phyloP scores from a whole-genome alignment of 1,284 basidiomycete species.

The Gomphus sp. region DNA sequence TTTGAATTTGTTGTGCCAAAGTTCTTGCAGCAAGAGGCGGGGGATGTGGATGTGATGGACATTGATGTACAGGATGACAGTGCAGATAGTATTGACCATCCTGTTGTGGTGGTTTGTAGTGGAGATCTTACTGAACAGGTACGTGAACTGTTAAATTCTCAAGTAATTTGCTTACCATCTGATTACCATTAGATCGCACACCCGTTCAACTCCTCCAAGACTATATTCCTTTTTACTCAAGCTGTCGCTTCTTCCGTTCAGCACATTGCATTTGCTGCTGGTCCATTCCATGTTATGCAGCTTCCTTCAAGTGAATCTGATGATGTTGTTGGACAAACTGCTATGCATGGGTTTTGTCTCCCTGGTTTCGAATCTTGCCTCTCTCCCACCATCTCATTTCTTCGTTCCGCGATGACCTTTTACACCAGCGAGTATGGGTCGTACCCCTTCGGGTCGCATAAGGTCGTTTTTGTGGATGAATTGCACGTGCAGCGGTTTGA shows the following conservation, averaged over 20 bases:
- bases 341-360: conserved; percentile 90
- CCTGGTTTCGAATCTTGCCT: conserved; percentile 69
- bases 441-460: conserved; percentile 94
- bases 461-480: conserved; percentile 93
- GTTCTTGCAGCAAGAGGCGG: conserved; percentile 55
- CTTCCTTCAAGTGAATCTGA: conserved; percentile 46
- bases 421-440: conserved; percentile 91
- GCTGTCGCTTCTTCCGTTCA: conserved; percentile 86
- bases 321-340: conserved; percentile 54
- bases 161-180: not conserved
- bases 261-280: conserved; percentile 93
- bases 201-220: conserved; percentile 89
- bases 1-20: conserved; percentile 93
- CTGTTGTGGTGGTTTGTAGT: conserved; percentile 85
- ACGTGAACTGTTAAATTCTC: conserved; percentile 17
- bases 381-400: conserved; percentile 60
- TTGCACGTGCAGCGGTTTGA: conserved; percentile 74
- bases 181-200: conserved; percentile 64
- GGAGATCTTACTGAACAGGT: conserved; percentile 93
- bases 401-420: conserved; percentile 87
- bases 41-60: conserved; percentile 28
- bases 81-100: conserved; percentile 43
- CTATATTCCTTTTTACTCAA: conserved; percentile 91
- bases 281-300: conserved; percentile 80
- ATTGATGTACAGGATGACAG: conserved; percentile 50